phyloP scores from a whole-genome alignment of 2,329 filamentous ascomycete species.

The Aureobasidium mangrovei region DNA sequence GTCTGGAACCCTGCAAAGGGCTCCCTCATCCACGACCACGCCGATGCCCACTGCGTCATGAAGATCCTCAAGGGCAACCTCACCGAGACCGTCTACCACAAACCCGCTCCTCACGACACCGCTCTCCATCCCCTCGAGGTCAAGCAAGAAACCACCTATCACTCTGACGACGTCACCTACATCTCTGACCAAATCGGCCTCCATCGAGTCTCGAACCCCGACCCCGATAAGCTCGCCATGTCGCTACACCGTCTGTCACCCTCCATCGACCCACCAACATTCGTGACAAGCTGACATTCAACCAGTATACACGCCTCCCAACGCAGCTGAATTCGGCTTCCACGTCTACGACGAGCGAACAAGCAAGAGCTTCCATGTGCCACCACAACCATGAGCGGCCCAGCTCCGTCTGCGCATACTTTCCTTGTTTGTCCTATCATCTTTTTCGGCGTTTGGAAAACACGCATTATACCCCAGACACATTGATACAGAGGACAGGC shows the following conservation, averaged over 20 bases:
- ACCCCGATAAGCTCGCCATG: conserved; percentile 63
- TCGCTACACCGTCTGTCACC: conserved; percentile 61
- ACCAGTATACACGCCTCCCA: conserved; percentile 73
- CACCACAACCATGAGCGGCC: neutral
- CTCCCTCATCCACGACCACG: conserved; percentile 73
- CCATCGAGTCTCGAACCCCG: conserved; percentile 71
- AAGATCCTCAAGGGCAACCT: conserved; percentile 71
- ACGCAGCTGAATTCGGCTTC: conserved; percentile 74
- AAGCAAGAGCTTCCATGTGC: conserved; percentile 61
- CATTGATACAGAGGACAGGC: no score
- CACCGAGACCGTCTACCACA: conserved; percentile 72
- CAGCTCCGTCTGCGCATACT: no score
- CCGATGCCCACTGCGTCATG: conserved; percentile 85
- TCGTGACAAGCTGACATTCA: neutral
- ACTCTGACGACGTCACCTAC: conserved; percentile 69
- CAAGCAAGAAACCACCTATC: conserved; percentile 59
- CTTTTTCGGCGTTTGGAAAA: no score
- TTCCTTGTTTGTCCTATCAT: no score
- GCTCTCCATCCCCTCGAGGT: conserved; percentile 43
- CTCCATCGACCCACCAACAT: neutral
- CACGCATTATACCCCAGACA: no score
- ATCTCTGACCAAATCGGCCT: conserved; percentile 85
- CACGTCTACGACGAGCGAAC: conserved; percentile 72
- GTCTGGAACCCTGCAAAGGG: conserved; percentile 82
- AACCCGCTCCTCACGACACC: conserved; percentile 19